phyloP scores from a whole-genome alignment of 106 monocot genomes.

The Amphibolis antarctica region DNA sequence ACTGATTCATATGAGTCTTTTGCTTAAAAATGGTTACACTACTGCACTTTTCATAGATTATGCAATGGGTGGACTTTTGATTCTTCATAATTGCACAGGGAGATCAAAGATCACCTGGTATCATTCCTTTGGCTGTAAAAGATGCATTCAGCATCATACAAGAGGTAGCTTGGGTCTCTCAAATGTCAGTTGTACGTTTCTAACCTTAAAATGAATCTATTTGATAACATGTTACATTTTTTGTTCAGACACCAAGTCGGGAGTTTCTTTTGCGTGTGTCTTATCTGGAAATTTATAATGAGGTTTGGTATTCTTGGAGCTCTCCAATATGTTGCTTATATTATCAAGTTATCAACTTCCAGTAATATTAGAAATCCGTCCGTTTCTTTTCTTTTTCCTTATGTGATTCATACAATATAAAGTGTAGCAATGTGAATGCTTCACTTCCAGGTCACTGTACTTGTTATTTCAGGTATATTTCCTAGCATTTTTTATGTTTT shows the following conservation, averaged over 20 bases:
- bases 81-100: conserved; percentile 30
- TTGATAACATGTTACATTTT: conserved; percentile 5
- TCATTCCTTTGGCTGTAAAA: conserved; percentile 95
- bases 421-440: too few species aligned
- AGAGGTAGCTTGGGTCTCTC: conserved; percentile 33
- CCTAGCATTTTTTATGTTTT: too few species aligned
- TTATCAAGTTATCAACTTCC: too few species aligned
- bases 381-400: too few species aligned
- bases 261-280: conserved; percentile 96
- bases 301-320: conserved; percentile 33
- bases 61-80: neutral
- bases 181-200: neutral
- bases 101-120: conserved; percentile 95
- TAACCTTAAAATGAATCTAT: too few species aligned
- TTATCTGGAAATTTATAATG: conserved; percentile 96
- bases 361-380: too few species aligned
- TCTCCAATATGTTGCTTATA: too few species aligned
- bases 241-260: conserved; percentile 71
- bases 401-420: too few species aligned
- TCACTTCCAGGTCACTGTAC: too few species aligned
- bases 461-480: too few species aligned
- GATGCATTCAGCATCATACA: conserved; percentile 97
- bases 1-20: too few species aligned
- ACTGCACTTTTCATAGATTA: neutral
- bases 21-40: too few species aligned